Evolutionary conservation across 306 rosid species (phyloP).

Genomic region (Dalbergia cultrata): DNA sequence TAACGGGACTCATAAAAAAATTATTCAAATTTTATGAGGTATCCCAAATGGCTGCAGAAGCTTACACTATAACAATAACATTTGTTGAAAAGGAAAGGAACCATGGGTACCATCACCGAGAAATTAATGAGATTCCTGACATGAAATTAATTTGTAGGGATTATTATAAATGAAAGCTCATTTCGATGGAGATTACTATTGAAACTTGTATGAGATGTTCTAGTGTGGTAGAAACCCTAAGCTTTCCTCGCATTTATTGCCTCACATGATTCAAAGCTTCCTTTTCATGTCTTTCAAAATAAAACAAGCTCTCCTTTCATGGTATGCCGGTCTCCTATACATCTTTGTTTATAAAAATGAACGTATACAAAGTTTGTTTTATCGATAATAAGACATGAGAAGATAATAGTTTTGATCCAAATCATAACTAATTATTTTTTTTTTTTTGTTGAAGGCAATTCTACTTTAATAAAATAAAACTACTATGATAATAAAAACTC

Average conservation of each 20-base stretch:
- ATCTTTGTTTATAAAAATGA: slow-evolving; percentile 1
- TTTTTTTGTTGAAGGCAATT: too few relatives aligned
- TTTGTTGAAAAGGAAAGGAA: slow-evolving; percentile 22
- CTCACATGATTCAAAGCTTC: slow-evolving; percentile 72
- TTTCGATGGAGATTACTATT: slow-evolving; percentile 53
- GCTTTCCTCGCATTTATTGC: slow-evolving; percentile 65
- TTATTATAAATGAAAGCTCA: slow-evolving; percentile 66
- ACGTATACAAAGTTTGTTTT: background rate
- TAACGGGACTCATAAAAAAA: background rate
- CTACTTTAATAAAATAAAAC: too few relatives aligned
- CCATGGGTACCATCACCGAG: slow-evolving; percentile 36
- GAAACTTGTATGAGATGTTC: slow-evolving; percentile 46
- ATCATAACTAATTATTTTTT: too few relatives aligned
- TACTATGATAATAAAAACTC: too few relatives aligned
- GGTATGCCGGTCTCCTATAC: slow-evolving; percentile 52
- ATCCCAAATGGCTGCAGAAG: slow-evolving; percentile 5
- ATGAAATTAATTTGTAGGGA: slow-evolving; percentile 58
- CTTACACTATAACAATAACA: background rate
- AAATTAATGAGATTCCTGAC: slow-evolving; percentile 79
- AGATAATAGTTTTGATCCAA: too few relatives aligned
- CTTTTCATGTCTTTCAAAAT: slow-evolving; percentile 63
- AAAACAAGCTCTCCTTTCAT: slow-evolving; percentile 54
- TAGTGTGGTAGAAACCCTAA: slow-evolving; percentile 47
- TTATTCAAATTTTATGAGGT: background rate
- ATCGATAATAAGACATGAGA: background rate